A percentile compares a stretch with the other conserved stretches of the same genome.
Evolutionary conservation across 2,329 filamentous ascomycete genomes (phyloP).

Genomic region (Neurospora crassa): DNA sequence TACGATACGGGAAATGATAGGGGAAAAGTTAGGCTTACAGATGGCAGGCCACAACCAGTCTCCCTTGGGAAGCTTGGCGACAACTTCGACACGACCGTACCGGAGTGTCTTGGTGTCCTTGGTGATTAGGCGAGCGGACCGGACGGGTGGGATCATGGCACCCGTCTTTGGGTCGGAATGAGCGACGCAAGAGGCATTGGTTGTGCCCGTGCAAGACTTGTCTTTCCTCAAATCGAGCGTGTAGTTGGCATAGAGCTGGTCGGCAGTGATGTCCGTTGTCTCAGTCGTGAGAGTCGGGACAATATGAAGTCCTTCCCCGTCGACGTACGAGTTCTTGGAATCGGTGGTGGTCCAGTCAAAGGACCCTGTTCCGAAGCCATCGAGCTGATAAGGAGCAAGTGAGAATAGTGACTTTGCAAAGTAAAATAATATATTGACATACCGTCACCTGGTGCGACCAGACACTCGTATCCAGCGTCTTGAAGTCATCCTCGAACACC

Average conservation of each 20-base stretch:
- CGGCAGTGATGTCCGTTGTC: slow-evolving; percentile 27
- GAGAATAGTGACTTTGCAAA: neutral
- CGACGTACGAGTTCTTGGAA: slow-evolving; percentile 35
- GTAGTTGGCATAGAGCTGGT: slow-evolving; percentile 29
- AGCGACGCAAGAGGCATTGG: slow-evolving; percentile 27
- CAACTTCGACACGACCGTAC: slow-evolving; percentile 44
- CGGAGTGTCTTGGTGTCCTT: slow-evolving; percentile 35
- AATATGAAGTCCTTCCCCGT: slow-evolving; percentile 41
- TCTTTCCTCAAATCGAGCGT: slow-evolving; percentile 34
- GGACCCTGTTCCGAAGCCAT: slow-evolving; percentile 36
- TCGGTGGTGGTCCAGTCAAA: slow-evolving; percentile 47
- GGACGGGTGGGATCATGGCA: slow-evolving; percentile 38
- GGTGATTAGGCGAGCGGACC: slow-evolving; percentile 39
- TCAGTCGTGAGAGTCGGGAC: slow-evolving; percentile 41
- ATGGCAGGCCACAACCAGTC: slow-evolving; percentile 26
- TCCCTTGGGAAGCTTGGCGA: slow-evolving; percentile 17
- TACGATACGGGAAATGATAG: neutral
- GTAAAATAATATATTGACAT: slow-evolving; percentile 3
- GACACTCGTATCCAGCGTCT: slow-evolving; percentile 17
- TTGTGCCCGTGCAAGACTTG: slow-evolving; percentile 31
- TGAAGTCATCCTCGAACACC: slow-evolving; percentile 41
- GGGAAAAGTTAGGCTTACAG: slow-evolving; percentile 16
- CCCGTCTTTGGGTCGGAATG: slow-evolving; percentile 32
- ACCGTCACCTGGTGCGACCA: slow-evolving; percentile 41
- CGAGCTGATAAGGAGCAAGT: slow-evolving; percentile 18